Evolutionary conservation across 2,329 filamentous ascomycete species (phyloP).

Genomic region (Xylaria digitata): DNA sequence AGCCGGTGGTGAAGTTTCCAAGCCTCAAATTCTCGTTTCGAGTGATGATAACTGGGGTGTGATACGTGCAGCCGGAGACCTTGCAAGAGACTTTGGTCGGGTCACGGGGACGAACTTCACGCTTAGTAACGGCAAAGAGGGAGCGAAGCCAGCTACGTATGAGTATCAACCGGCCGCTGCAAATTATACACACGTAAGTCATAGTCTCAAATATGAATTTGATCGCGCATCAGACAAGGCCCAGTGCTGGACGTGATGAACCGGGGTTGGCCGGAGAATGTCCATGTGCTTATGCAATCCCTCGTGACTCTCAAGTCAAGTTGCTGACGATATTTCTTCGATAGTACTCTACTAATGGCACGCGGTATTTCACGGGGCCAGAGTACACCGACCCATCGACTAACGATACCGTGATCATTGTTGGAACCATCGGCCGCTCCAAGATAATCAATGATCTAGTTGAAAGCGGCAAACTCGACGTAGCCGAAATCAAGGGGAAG

Average conservation of each 20-base stretch:
- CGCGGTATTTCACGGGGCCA: constrained; percentile 59
- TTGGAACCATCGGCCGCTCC: constrained; percentile 75
- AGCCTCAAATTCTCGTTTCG: constrained; percentile 63
- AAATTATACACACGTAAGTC: constrained; percentile 60
- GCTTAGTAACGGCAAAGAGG: constrained; percentile 60
- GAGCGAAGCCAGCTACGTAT: constrained; percentile 54
- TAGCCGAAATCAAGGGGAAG: constrained; percentile 66
- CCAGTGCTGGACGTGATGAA: neutral
- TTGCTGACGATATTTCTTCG: constrained; percentile 1
- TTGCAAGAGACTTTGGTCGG: constrained; percentile 76
- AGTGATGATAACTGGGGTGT: constrained; percentile 74
- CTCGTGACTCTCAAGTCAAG: neutral
- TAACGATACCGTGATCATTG: constrained; percentile 70
- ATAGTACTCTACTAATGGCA: constrained; percentile 58
- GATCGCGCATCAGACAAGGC: neutral
- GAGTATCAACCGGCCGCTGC: constrained; percentile 57
- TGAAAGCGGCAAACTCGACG: constrained; percentile 66
- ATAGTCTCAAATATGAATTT: neutral
- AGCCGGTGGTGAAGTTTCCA: constrained; percentile 43
- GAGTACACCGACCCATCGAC: constrained; percentile 56
- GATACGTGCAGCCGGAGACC: constrained; percentile 73
- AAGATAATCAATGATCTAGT: constrained; percentile 69
- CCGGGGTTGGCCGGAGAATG: neutral
- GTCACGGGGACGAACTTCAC: constrained; percentile 75
- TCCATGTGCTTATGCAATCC: neutral